These are phyloP conservation scores for Aspergillus sp. DNA, from an alignment of 2,329 filamentous ascomycete species.

Conservation along the genomic window DNA sequence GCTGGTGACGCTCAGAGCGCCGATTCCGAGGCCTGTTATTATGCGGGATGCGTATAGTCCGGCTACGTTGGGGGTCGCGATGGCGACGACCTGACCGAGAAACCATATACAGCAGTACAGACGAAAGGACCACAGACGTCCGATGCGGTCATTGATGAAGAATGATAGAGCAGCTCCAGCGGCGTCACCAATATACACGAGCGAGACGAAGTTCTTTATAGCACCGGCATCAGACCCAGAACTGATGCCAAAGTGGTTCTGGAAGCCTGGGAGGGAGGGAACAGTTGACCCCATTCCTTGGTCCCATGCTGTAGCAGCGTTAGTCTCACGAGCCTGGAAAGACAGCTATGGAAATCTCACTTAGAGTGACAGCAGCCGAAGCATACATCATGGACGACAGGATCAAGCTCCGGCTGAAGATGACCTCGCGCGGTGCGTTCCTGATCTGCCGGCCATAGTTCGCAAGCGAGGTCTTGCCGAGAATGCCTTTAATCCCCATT, in stretches of 20 bases:
- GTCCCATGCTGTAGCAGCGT: background rate
- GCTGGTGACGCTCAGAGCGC: constrained; percentile 72
- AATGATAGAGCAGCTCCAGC: background rate
- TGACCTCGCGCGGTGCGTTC: background rate
- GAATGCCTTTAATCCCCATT: background rate
- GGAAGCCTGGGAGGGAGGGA: background rate
- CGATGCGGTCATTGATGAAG: background rate
- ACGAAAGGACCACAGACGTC: background rate
- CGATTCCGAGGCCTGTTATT: constrained; percentile 34
- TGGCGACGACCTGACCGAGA: constrained; percentile 30
- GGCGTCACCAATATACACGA: background rate
- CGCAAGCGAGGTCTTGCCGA: background rate
- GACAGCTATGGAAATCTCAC: background rate
- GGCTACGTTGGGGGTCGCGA: constrained; percentile 29
- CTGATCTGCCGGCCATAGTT: background rate
- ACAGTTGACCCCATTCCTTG: background rate
- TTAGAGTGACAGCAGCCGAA: background rate
- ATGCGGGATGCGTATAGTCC: constrained; percentile 33
- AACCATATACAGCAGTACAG: constrained; percentile 16
- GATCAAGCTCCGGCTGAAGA: background rate
- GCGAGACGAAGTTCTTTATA: background rate
- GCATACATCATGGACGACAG: background rate
- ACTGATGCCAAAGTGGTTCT: background rate
- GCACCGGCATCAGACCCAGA: background rate
- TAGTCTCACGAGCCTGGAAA: background rate